Percentiles rank a stretch among this genome's conserved stretches.
Evolutionary conservation across 148 eudicot genomes (phyloP).

Genomic region (Chenopodium formosanum): DNA sequence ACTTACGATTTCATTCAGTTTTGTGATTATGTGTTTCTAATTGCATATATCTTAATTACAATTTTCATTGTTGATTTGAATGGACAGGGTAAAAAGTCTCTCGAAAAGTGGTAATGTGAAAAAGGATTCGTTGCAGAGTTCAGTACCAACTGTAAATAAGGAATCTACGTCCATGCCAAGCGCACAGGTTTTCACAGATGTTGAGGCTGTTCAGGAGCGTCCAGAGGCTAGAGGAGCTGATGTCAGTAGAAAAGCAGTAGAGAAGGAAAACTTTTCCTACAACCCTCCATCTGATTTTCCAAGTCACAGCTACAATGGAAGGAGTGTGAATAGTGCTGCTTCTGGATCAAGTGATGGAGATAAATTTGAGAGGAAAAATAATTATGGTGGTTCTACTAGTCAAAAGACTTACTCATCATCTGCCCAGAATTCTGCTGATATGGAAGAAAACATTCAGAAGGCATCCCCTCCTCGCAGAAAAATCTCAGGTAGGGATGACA

Average conservation of each 20-base stretch:
- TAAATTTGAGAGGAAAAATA: conserved; percentile 46
- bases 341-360: conserved; percentile 46
- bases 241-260: conserved; percentile 51
- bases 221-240: conserved; percentile 56
- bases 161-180: conserved; percentile 53
- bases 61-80: conserved; percentile 2
- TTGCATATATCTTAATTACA: background rate
- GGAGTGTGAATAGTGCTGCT: conserved; percentile 39
- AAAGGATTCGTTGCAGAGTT: conserved; percentile 64
- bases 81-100: conserved; percentile 93
- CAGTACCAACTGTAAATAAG: conserved; percentile 48
- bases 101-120: conserved; percentile 83
- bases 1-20: conserved; percentile 12
- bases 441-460: conserved; percentile 74
- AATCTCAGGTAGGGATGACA: conserved; percentile 71
- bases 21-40: background rate
- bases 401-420: conserved; percentile 42
- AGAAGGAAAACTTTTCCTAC: conserved; percentile 48
- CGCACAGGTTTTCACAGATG: conserved; percentile 47
- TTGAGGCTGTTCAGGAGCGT: conserved; percentile 54
- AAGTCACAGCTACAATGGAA: conserved; percentile 41
- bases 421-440: conserved; percentile 45
- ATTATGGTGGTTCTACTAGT: conserved; percentile 41
- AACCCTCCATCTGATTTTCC: conserved; percentile 52
- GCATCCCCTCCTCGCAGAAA: conserved; percentile 93